phyloP scores from a whole-genome alignment of 106 monocot genomes.

The Dendrobium officinale region DNA sequence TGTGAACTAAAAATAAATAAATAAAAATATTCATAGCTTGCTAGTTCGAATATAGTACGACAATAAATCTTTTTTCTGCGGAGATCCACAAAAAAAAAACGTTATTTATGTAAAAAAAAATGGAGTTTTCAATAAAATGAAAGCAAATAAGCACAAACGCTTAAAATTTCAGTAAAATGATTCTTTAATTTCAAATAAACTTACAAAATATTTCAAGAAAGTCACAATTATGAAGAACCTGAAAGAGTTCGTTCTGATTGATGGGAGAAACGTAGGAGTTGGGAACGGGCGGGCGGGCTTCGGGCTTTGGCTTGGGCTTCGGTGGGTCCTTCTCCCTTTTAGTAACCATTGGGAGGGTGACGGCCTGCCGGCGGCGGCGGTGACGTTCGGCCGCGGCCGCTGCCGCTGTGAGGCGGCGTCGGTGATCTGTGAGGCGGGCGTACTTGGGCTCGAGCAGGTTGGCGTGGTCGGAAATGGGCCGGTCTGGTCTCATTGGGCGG shows the following conservation, averaged over 20 bases:
- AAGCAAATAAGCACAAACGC: neutral
- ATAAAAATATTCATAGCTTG: too few relatives aligned
- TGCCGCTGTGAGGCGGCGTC: conserved; percentile 7
- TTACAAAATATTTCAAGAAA: neutral
- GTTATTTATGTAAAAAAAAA: too few relatives aligned
- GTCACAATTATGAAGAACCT: conserved; percentile 17
- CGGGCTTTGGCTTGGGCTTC: neutral
- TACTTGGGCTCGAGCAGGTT: conserved; percentile 42
- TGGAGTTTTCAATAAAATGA: neutral
- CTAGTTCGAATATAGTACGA: too few relatives aligned
- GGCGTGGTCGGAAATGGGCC: conserved; percentile 30
- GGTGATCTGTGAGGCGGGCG: conserved; percentile 25
- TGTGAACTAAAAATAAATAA: too few relatives aligned
- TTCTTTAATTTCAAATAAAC: too few relatives aligned
- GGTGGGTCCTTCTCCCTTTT: conserved; percentile 21
- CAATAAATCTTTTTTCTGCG: too few relatives aligned
- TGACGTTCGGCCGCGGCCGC: conserved; percentile 14
- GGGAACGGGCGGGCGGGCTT: neutral
- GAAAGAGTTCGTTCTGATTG: conserved; percentile 28
- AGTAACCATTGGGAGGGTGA: conserved; percentile 37
- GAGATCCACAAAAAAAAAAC: too few relatives aligned
- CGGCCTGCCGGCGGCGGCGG: conserved; percentile 11
- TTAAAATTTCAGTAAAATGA: too few relatives aligned
- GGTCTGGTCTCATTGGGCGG: conserved; percentile 22
- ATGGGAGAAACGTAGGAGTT: neutral